Conservation (phyloP, 2,329 filamentous ascomycete genomes). For the Curvularia eragrostidis region DNA sequence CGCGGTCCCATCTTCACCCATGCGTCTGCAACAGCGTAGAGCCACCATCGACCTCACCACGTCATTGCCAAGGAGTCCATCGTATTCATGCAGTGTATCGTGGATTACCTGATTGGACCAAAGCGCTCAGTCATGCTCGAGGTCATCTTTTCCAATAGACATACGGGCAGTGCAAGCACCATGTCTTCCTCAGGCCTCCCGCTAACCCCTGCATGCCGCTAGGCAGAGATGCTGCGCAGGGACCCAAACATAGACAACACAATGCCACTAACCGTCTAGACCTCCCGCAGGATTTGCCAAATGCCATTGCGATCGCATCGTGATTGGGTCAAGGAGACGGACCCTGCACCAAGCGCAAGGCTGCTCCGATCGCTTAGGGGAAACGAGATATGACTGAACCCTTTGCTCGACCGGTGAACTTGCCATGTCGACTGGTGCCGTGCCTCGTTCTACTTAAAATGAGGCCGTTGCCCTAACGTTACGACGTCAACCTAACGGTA, state of each 20-base stretch:
- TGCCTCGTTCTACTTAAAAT: constrained; percentile 32
- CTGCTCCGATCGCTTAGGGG: constrained; percentile 25
- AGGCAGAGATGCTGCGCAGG: constrained; percentile 16
- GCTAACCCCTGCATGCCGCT: constrained; percentile 15
- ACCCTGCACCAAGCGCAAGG: constrained; percentile 22
- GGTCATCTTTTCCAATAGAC: constrained; percentile 21
- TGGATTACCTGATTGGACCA: not conserved
- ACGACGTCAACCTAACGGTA: constrained; percentile 12
- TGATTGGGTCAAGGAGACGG: constrained; percentile 19
- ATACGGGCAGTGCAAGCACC: constrained; percentile 19
- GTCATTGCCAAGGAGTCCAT: not conserved
- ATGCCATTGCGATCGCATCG: constrained; percentile 13
- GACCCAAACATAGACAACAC: constrained; percentile 26
- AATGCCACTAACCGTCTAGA: constrained; percentile 28
- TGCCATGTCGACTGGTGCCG: constrained; percentile 20
- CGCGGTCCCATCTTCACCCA: constrained; percentile 3
- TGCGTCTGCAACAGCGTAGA: not conserved
- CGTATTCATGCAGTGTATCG: not conserved
- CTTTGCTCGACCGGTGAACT: constrained; percentile 31
- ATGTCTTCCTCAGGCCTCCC: constrained; percentile 23
- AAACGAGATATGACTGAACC: constrained; percentile 27
- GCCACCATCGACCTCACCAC: not conserved
- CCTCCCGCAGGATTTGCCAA: constrained; percentile 10
- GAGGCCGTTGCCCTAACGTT: constrained; percentile 22
- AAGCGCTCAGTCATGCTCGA: constrained; percentile 1